A percentile compares a stretch with the other conserved stretches of the same genome.
Conservation (phyloP, 768 basidiomycete genomes). For the Lentinus brumalis region DNA sequence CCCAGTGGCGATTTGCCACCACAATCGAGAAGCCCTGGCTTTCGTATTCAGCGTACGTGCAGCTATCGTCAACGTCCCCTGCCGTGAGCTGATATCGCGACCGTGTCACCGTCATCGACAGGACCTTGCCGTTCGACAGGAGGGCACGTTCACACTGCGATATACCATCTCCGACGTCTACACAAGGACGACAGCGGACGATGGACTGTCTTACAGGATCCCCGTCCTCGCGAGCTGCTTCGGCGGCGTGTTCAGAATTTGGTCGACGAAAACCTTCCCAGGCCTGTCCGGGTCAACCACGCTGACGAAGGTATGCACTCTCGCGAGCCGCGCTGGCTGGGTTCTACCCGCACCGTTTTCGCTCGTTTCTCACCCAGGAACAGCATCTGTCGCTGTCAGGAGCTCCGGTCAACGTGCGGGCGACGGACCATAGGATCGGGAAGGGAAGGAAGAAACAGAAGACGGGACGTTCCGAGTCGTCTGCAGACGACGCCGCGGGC, state of each 20-base stretch:
- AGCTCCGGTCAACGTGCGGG: slow-evolving; percentile 37
- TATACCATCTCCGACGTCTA: slow-evolving; percentile 66
- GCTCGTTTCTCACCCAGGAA: neutral
- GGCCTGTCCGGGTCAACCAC: slow-evolving; percentile 66
- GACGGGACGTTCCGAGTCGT: neutral
- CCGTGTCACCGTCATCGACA: slow-evolving; percentile 23
- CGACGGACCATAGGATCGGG: slow-evolving; percentile 5
- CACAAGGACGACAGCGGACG: neutral
- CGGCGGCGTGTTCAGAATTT: slow-evolving; percentile 65
- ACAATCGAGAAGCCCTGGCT: slow-evolving; percentile 52
- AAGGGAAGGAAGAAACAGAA: slow-evolving; percentile 51
- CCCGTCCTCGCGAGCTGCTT: slow-evolving; percentile 64
- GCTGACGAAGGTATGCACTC: slow-evolving; percentile 55
- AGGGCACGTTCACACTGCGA: slow-evolving; percentile 64
- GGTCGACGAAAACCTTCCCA: slow-evolving; percentile 72
- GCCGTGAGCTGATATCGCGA: neutral
- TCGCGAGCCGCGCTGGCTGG: no score
- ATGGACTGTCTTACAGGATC: slow-evolving; percentile 12
- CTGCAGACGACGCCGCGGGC: neutral
- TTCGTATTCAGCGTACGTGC: slow-evolving; percentile 61
- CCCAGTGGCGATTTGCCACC: slow-evolving; percentile 28
- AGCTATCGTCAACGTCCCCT: no score
- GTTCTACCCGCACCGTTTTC: no score
- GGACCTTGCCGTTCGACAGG: slow-evolving; percentile 69
- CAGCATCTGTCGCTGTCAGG: slow-evolving; percentile 58